These are phyloP conservation scores for Prunus davidiana DNA, from an alignment of 306 rosid species.

Conservation along the genomic window DNA sequence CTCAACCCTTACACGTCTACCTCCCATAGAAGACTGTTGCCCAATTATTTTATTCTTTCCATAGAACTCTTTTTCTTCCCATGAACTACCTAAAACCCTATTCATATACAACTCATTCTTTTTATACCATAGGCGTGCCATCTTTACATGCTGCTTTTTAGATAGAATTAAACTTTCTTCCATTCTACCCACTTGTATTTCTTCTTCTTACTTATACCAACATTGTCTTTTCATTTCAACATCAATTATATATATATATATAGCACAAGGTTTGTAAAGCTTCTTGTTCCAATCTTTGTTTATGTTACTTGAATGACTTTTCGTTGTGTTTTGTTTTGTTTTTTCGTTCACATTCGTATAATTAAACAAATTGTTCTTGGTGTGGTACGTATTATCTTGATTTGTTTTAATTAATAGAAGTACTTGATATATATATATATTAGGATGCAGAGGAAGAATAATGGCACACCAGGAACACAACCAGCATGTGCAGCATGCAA, in stretches of 20 bases:
- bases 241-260: conserved; percentile 15
- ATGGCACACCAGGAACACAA: conserved; percentile 25
- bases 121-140: conserved; percentile 20
- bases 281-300: conserved; percentile 16
- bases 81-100: conserved; percentile 49
- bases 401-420: neutral
- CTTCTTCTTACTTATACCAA: conserved; percentile 38
- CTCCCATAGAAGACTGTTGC: neutral
- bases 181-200: neutral
- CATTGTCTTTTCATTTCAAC: conserved; percentile 33
- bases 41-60: neutral
- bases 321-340: neutral
- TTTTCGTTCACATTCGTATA: neutral
- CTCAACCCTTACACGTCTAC: neutral
- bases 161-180: conserved; percentile 13
- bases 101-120: conserved; percentile 31
- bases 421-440: neutral
- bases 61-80: conserved; percentile 40
- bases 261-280: conserved; percentile 36
- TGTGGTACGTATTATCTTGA: neutral
- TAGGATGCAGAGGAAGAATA: conserved; percentile 53
- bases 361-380: neutral
- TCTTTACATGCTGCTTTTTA: conserved; percentile 55
- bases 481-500: conserved; percentile 87
- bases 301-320: neutral